These are phyloP conservation scores for Cercospora brassicicola DNA, from an alignment of 2,329 filamentous ascomycete species.

Conservation along the genomic window DNA sequence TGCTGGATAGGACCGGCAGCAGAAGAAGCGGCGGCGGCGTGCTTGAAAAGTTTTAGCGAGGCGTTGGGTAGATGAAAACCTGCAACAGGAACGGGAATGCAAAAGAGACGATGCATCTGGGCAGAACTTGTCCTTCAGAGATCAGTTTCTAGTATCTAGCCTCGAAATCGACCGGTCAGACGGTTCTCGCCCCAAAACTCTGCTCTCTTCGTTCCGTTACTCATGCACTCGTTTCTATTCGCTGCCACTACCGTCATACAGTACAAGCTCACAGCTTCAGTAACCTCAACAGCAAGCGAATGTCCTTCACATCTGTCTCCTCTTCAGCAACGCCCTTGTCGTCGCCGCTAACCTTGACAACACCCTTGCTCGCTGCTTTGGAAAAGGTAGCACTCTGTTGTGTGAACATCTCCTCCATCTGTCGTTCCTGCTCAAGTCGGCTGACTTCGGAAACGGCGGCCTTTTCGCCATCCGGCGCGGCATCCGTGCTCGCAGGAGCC, in stretches of 20 bases:
- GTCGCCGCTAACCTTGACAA: slow-evolving; percentile 26
- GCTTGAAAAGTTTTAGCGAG: neutral
- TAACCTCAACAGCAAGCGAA: slow-evolving; percentile 70
- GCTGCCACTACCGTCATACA: neutral
- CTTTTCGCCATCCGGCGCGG: slow-evolving; percentile 28
- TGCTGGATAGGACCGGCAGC: slow-evolving; percentile 14
- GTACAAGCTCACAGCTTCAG: slow-evolving; percentile 59
- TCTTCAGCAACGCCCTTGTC: slow-evolving; percentile 70
- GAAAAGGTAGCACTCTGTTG: slow-evolving; percentile 38
- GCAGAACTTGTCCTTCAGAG: neutral
- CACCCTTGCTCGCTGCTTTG: slow-evolving; percentile 39
- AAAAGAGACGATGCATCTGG: neutral
- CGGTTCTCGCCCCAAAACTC: neutral
- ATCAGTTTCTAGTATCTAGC: neutral
- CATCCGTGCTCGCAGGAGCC: slow-evolving; percentile 39
- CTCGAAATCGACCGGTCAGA: neutral
- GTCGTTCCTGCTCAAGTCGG: slow-evolving; percentile 36
- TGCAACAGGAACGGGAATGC: neutral
- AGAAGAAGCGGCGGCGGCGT: neutral
- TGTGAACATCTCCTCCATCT: slow-evolving; percentile 40
- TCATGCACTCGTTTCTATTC: neutral
- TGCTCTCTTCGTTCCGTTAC: neutral
- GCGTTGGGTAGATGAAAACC: neutral
- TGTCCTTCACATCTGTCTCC: slow-evolving; percentile 78
- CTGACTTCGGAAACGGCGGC: slow-evolving; percentile 30